phyloP scores from a whole-genome alignment of 169 alveolate species.

The Babesia ovata region DNA sequence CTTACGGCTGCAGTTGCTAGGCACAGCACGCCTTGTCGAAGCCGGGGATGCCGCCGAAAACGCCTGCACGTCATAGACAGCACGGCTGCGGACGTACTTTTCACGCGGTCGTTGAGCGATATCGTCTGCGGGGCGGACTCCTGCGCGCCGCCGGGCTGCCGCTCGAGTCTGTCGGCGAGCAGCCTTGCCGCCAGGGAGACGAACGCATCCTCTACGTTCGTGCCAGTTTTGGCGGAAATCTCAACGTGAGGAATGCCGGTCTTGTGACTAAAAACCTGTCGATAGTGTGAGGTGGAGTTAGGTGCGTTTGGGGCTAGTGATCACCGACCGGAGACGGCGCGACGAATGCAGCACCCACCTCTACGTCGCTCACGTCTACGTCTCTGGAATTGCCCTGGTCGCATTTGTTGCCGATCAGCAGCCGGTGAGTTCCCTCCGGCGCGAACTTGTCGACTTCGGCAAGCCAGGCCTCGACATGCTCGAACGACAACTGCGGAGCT shows the following conservation, averaged over 20 bases:
- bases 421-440: constrained; percentile 88
- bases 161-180: constrained; percentile 18
- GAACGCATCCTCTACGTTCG: constrained; percentile 62
- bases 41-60: constrained; percentile 21
- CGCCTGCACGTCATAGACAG: constrained; percentile 1
- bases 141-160: constrained; percentile 3
- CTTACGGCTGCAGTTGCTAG: background rate
- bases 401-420: constrained; percentile 95
- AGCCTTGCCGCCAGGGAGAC: constrained; percentile 54
- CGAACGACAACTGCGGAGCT: constrained; percentile 75
- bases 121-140: constrained; percentile 6
- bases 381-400: constrained; percentile 78
- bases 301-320: background rate
- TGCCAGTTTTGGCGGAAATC: constrained; percentile 66
- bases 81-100: background rate
- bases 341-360: constrained; percentile 26
- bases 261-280: constrained; percentile 42
- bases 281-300: background rate
- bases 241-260: constrained; percentile 51
- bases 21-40: constrained; percentile 20
- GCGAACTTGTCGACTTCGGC: constrained; percentile 92
- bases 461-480: constrained; percentile 90
- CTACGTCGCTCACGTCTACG: constrained; percentile 46
- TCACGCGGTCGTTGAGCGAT: constrained; percentile 42
- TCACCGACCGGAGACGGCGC: background rate